Evolutionary conservation across 2,329 filamentous ascomycete species (phyloP), one percentile per base, ranked within the genome.

Genomic region (Lanzia echinophila): DNA sequence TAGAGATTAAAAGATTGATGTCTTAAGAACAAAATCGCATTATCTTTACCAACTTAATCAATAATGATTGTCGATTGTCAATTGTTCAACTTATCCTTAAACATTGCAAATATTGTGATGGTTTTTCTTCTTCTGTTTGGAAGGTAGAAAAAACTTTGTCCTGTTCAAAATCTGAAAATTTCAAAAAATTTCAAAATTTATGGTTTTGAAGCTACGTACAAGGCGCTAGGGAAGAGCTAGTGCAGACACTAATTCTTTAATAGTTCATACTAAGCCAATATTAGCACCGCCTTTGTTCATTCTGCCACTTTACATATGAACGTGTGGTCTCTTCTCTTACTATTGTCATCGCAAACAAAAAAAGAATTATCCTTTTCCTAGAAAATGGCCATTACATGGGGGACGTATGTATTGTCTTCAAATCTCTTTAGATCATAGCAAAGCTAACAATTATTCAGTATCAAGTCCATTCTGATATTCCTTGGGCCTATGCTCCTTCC

Each of bases 401-500:
- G 72, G 58, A 75, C 71, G 75, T 77, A 69, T 71, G 75, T 73
- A 63, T 42, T n/a, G 2, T 32, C 19, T 6, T 8, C 24, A 13
- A 8, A 19, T 11, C 4, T 31, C 10, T 6, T 13, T 20, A 13
- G 7, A 28, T 5, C 11, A 1, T 2, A 47, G n/a, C 7, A 34
- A 54, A 42, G 15, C 17, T 20, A 12, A 41, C 4, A 10, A 42
- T 43, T 57, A 66, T 15, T 1, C 62, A 76, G 73, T 43, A 65
- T 75, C 51, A 72, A 75, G 62, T 71, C 71, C 44, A 60, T 75
- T 39, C 61, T 77, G 58, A 68, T 79, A 56, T 70, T 79, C 65
- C 73, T 91, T 67, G 88, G 84, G 2, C 88, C 88, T 32, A 75
- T 88, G 59, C 73, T 91, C 60, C 69, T 92, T 38, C 86, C 87